Base-by-base conservation (phyloP, 495 filamentous ascomycete genomes). In the Penicillium goetzii region DNA sequence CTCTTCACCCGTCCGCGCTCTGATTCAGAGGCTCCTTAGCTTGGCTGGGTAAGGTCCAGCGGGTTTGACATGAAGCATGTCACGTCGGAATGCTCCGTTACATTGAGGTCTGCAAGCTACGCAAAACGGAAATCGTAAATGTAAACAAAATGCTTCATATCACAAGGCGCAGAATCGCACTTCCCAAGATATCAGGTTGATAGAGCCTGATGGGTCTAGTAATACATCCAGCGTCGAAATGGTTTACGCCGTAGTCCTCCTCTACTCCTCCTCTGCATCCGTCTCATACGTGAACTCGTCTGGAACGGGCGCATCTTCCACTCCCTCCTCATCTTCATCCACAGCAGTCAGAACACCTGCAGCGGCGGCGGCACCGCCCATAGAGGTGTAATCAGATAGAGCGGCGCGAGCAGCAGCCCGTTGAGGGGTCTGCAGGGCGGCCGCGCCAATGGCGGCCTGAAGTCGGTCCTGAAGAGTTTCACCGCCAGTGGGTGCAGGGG, bases 231-330 rank as follows among this genome's bases (percentile, higher is more conserved):
- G 70, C 61, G 55, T 70, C 56, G 40, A 69, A 64, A 56, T 59
- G 57, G 61, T 66, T 69, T 52, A 55, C 64, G 41, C 51, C 23
- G 33, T 30, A 34, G 9, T 21, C 30, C 25, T 32, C 47, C 64
- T 85, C 83, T 74, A 72, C 47, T 88, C 85, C 14, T 85, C 86
- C 61, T 89, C 89, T 5, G 83, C 84, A 52, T 96, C 92, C 14
- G 88, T 89, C 65, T 90, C 86, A 71, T 97, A 97, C 19, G 93
- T 88, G 74, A 98, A 98, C 33, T 93, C 90, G 19, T 84, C 79
- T 15, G 94, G 94, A 26, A 89, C 73, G 17, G 87, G 82, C 2
- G 94, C 93, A 68, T 97, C 93, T 68, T 93, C 89, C 14, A 84
- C 90, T 14, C 88, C 91, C 56, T 86, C 92, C 21, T 86, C 88